Evolutionary conservation across 257 asterid species (phyloP), one percentile per base, ranked within the genome.

Genomic region (Solanum chaucha): DNA sequence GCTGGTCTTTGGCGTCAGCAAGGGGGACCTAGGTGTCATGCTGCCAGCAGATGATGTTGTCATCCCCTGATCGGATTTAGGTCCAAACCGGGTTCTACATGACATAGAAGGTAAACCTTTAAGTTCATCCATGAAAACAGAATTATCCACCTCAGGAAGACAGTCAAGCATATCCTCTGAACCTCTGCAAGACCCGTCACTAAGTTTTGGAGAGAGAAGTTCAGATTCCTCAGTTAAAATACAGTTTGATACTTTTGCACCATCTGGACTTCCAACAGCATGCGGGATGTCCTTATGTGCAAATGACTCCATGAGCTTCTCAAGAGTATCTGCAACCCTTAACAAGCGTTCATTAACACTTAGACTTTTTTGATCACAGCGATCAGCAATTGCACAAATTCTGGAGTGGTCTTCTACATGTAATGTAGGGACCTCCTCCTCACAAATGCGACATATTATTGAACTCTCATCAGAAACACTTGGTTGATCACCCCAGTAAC

Each of bases 11-110:
- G 99, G 99, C 2, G 99, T 97, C 98, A 95, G 90, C 91, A 95
- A 87, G 3, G 99, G 99, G 30, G 99, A 97, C 91, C 97, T 92
- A 44, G 99, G 99, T 71, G 99, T 97, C 94, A 97, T 93, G 93
- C 99, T 97, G 88, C 98, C 99, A 22, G 99, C 99, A 44, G 99
- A 97, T 82, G 99, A 97, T 30, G 99, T 94, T 22, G 99, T 91
- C 98, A 96, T 96, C 87, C 99, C 99, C 90, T 97, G 98, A 92
- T 97, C 99, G 38, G 98, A 97, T 92, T 94, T 97, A 28, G 98
- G 98, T 78, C 98, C 98, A 89, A 97, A 96, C 51, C 99, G 94
- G 84, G 98, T 93, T 92, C 84, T 96, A 88, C 98, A 96, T 22
- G 99, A 94, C 96, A 95, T 95, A 86, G 98, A 92, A 58, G 98